These are phyloP conservation scores for Cladosporium sp. DNA, from an alignment of 2,329 filamentous ascomycete species.

Conservation along the genomic window DNA sequence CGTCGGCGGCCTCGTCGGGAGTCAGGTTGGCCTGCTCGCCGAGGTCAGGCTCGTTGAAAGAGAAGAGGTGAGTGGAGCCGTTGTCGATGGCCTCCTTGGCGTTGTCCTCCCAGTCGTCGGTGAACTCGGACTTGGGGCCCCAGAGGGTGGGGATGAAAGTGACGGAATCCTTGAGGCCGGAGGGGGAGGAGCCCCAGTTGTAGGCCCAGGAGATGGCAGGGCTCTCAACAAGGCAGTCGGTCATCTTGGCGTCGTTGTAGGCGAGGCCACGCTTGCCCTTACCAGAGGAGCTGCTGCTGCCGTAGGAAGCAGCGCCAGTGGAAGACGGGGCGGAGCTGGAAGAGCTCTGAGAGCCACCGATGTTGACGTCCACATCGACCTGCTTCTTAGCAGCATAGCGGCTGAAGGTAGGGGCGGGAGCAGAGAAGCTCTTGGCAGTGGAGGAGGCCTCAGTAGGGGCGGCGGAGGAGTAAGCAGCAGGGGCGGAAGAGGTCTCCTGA, in stretches of 20 bases:
- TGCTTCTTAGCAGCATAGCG: slow-evolving; percentile 8
- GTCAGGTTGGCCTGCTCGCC: slow-evolving; percentile 55
- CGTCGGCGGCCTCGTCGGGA: slow-evolving; percentile 48
- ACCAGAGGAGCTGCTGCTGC: slow-evolving; percentile 16
- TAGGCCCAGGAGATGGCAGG: slow-evolving; percentile 57
- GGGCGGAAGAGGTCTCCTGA: neutral
- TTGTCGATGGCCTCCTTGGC: slow-evolving; percentile 49
- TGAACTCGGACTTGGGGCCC: slow-evolving; percentile 43
- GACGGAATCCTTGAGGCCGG: slow-evolving; percentile 40
- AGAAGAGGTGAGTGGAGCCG: slow-evolving; percentile 56
- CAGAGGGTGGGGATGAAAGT: slow-evolving; percentile 63
- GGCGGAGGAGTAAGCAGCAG: slow-evolving; percentile 5
- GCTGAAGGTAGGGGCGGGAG: slow-evolving; percentile 7
- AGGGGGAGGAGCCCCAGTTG: slow-evolving; percentile 60
- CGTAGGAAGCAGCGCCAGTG: slow-evolving; percentile 14
- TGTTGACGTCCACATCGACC: slow-evolving; percentile 1
- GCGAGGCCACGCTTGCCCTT: slow-evolving; percentile 62
- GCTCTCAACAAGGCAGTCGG: slow-evolving; percentile 46
- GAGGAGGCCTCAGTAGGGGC: slow-evolving; percentile 2
- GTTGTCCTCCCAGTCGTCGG: slow-evolving; percentile 47
- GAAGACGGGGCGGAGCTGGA: slow-evolving; percentile 11
- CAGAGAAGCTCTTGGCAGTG: slow-evolving; percentile 4
- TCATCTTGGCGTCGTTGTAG: slow-evolving; percentile 59
- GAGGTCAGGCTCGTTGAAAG: slow-evolving; percentile 71
- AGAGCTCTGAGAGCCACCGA: slow-evolving; percentile 4